These are phyloP conservation scores for Musa acuminata DNA, from an alignment of 176 grass and related monocot species.

Conservation along the genomic window DNA sequence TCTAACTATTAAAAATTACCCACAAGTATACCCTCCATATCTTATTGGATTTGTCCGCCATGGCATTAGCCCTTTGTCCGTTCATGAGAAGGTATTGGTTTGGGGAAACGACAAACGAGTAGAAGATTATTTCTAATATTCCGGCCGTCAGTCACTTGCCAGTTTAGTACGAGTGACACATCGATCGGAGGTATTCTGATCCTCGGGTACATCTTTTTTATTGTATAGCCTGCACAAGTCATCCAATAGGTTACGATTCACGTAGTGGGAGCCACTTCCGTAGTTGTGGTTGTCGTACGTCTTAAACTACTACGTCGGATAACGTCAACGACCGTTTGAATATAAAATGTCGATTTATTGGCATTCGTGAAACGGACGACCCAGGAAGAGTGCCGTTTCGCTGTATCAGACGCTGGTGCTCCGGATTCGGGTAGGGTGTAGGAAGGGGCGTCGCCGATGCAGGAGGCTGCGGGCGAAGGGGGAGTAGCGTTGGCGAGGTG, in stretches of 20 bases:
- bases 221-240: not conserved
- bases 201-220: not conserved
- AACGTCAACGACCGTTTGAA: not conserved
- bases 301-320: not conserved
- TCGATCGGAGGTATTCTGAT: not conserved
- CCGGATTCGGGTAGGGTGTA: too few species aligned
- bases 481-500: not conserved
- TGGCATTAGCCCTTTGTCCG: too few species aligned
- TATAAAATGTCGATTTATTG: not conserved
- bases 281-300: not conserved
- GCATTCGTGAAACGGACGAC: not conserved
- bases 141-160: not conserved
- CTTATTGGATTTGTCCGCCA: too few species aligned
- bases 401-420: not conserved
- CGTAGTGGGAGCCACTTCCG: not conserved
- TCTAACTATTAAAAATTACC: too few species aligned
- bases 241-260: not conserved
- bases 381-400: not conserved
- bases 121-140: not conserved
- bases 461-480: not conserved
- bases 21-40: too few species aligned
- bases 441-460: not conserved
- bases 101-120: not conserved
- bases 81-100: too few species aligned
- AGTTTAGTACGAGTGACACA: not conserved